Base-by-base conservation (phyloP, 768 basidiomycete species). In the Coprinopsis sp. region DNA sequence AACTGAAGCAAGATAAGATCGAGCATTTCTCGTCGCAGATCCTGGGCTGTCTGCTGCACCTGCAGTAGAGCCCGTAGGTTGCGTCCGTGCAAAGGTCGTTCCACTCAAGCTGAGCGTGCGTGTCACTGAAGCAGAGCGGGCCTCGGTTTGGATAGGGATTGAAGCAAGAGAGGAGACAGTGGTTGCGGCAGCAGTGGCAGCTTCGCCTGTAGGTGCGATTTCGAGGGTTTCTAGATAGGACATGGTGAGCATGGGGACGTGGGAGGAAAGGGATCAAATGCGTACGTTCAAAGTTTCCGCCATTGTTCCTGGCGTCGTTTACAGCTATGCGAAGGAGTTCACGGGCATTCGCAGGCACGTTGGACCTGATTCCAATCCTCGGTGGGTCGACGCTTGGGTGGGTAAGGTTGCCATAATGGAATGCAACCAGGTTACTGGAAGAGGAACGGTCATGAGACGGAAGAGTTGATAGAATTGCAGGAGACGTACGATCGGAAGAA, bases 361-460 rank as follows among this genome's bases (percentile, higher is more conserved):
- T 79, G 6, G 84, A 86, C 36, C 79, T 65, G 41, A 87, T 66
- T 1, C 84, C 85, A 3, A 87, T 76, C 1, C 82, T 77, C 0
- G 85, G 82, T 34, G 81, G 79, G 53, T 86, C 82, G 44, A 72
- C 69, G 1, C 80, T 82, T 0, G 84, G 84, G 45, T 78, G 71
- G 0, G 78, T 80, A 42, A 87, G 65, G 58, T 86, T 85, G 12
- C 85, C 85, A 54, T 82, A 87, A 61, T 86, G 73, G 57, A 86
- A 87, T 13, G 77, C 78, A 21, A 77, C 77, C 16, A 85, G 62
- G 28, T 74, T 80, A 6, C 85, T 84, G 40, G 33, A 14, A n/a
- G 21, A 22, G 28, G 27, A 27, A 10, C 3, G 12, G 29, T 31
- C 16, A 30, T 21, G 16, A 25, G 21, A n/a, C 16, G 33, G 21